Base-by-base conservation (phyloP, 352 stramenopile genomes). In the Pythium pyrilobum region DNA sequence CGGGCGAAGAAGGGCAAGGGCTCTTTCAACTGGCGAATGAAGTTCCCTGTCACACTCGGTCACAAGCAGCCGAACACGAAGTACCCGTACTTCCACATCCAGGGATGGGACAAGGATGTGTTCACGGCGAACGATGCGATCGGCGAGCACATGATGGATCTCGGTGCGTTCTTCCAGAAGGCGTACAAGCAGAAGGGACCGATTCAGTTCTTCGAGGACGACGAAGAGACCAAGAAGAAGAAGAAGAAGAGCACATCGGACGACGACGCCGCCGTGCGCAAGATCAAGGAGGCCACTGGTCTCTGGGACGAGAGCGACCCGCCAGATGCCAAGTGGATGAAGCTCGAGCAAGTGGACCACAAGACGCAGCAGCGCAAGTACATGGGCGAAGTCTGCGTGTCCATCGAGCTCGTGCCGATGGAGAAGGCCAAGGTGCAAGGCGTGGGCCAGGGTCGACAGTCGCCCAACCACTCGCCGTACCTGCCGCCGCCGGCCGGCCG, bases 1-100 rank as follows among this genome's bases (percentile, higher is more conserved):
- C 86, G 92, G 37, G 85, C 79, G 13, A 97, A 97, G 67, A 96
- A 95, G 59, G 92, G 92, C 58, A 96, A 96, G 67, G 89, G 77
- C 12, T 96, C 81, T 25, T 98, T 94, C 61, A 98, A 98, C 69
- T 98, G 90, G 86, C 87, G 92, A 31, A 90, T 98, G 71, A 97
- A 97, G 67, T 97, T 97, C 66, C 77, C 85, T 6, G 79, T 97
- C 23, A 73, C 79, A n/a, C 63, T 97, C 1, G 80, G 80, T 1
- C 80, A 91, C 63, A 91, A 93, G 54, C 76, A 91, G 56, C 66
- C 66, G 11, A 89, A 93, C 64, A 88, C 78, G 27, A 96, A 97
- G 69, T 94, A 94, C 29, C 86, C 89, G 29, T 96, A 97, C 62
- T 94, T 98, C 56, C 85, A 96, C 55, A 74, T 98, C 27, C 89